A percentile compares a stretch with the other conserved stretches of the same genome.
Conservation (phyloP, 2,329 filamentous ascomycete species). For the Pseudogymnoascus sp. region DNA sequence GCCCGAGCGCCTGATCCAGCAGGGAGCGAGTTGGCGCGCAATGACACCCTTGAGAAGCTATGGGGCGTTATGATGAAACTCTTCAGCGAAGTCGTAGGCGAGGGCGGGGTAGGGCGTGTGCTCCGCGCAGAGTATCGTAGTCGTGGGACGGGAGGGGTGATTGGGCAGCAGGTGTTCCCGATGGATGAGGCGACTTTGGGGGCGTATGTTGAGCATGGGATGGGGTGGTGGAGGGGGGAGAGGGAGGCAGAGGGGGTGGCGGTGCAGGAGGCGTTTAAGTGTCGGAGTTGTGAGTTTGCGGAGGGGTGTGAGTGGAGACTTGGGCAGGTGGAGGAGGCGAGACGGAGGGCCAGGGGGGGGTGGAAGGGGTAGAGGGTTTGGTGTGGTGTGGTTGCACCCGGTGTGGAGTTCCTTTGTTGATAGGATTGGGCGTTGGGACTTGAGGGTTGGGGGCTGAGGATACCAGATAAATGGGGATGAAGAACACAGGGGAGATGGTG, state of each 20-base stretch:
- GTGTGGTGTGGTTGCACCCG: too few species aligned
- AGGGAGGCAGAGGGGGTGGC: conserved; percentile 65
- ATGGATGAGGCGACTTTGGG: conserved; percentile 58
- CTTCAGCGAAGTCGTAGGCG: too few species aligned
- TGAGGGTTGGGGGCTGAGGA: neutral
- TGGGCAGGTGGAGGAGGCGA: conserved; percentile 54
- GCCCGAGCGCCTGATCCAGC: too few species aligned
- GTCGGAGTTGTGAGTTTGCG: conserved; percentile 72
- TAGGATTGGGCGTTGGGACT: neutral
- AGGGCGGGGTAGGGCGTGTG: too few species aligned
- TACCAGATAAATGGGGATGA: neutral
- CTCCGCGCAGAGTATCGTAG: conserved; percentile 47
- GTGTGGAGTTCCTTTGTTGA: neutral
- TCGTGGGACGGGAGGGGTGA: conserved; percentile 36
- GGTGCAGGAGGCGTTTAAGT: conserved; percentile 84
- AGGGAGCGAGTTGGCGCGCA: too few species aligned
- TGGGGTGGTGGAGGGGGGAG: conserved; percentile 84
- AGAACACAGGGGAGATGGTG: neutral
- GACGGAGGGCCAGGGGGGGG: neutral
- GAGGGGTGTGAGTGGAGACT: conserved; percentile 71
- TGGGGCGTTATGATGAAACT: too few species aligned
- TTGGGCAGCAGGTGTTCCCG: conserved; percentile 53
- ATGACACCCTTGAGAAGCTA: too few species aligned
- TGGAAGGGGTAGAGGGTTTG: neutral
- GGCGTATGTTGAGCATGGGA: conserved; percentile 56